A percentile compares a stretch with the other conserved stretches of the same genome.
phyloP scores from a whole-genome alignment of 768 basidiomycete species.

The Lentinula aciculospora region DNA sequence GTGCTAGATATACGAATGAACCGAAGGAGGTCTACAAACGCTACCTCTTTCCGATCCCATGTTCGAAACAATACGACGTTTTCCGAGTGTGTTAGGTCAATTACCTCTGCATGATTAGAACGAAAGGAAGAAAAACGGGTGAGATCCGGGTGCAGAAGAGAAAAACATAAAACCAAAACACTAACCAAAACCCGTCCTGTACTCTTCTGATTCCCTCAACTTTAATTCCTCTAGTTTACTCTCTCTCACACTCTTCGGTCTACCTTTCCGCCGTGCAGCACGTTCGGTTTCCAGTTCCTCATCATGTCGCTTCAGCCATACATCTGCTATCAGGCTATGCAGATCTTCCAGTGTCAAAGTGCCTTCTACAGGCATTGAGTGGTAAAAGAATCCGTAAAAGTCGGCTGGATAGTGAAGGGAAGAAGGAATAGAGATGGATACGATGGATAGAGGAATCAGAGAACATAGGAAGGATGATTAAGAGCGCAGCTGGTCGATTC shows the following conservation, averaged over 20 bases:
- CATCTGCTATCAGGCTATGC: slow-evolving; percentile 55
- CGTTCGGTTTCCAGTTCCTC: slow-evolving; percentile 57
- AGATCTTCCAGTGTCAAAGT: slow-evolving; percentile 58
- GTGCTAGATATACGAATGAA: slow-evolving; percentile 71
- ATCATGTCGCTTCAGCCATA: slow-evolving; percentile 75
- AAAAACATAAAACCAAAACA: too few relatives aligned
- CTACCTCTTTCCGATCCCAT: slow-evolving; percentile 76
- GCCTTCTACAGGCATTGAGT: slow-evolving; percentile 56
- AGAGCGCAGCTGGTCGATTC: not conserved
- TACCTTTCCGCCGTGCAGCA: slow-evolving; percentile 59
- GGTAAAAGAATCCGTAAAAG: slow-evolving; percentile 71
- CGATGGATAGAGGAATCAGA: too few relatives aligned
- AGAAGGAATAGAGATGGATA: too few relatives aligned
- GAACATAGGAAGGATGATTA: too few relatives aligned
- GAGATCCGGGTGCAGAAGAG: not conserved
- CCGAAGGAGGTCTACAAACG: slow-evolving; percentile 65
- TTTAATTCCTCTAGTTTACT: slow-evolving; percentile 65
- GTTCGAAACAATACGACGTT: slow-evolving; percentile 67
- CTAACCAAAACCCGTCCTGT: slow-evolving; percentile 79
- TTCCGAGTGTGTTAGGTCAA: slow-evolving; percentile 68
- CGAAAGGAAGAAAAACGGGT: slow-evolving; percentile 4
- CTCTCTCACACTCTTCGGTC: slow-evolving; percentile 70
- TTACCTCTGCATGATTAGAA: slow-evolving; percentile 48
- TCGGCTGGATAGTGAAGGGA: slow-evolving; percentile 40
- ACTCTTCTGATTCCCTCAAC: slow-evolving; percentile 61